Percentiles rank a stretch among this genome's conserved stretches.
phyloP scores from a whole-genome alignment of 2,329 filamentous ascomycete genomes.

The Fusarium pilosicola region DNA sequence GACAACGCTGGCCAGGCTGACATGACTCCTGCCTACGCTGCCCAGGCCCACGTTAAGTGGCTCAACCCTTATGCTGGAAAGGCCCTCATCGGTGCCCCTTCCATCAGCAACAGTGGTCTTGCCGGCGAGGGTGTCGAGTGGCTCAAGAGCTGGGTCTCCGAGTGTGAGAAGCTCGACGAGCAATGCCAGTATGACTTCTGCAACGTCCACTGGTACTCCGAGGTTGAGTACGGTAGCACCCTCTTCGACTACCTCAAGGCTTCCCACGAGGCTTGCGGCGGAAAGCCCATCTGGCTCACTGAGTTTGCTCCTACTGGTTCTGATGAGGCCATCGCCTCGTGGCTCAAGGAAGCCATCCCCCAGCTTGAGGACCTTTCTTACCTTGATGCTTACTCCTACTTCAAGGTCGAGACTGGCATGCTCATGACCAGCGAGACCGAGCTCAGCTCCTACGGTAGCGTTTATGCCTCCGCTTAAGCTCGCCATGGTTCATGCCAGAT shows the following conservation, averaged over 20 bases:
- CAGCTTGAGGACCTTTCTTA: slow-evolving; percentile 61
- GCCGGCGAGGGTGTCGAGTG: slow-evolving; percentile 64
- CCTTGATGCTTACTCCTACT: slow-evolving; percentile 68
- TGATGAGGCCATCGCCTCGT: slow-evolving; percentile 53
- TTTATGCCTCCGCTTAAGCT: slow-evolving; percentile 57
- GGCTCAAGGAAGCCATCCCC: slow-evolving; percentile 61
- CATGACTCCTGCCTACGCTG: slow-evolving; percentile 62
- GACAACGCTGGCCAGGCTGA: slow-evolving; percentile 70
- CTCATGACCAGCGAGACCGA: slow-evolving; percentile 53
- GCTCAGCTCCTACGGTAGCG: slow-evolving; percentile 60
- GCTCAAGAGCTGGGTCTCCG: slow-evolving; percentile 62
- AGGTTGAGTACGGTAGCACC: slow-evolving; percentile 55
- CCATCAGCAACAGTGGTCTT: slow-evolving; percentile 68
- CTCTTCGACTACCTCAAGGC: slow-evolving; percentile 65
- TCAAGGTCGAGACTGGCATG: slow-evolving; percentile 58
- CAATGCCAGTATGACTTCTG: slow-evolving; percentile 68
- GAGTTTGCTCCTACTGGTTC: slow-evolving; percentile 68
- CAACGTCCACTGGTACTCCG: slow-evolving; percentile 72
- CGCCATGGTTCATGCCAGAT: background rate
- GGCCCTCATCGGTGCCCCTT: slow-evolving; percentile 66
- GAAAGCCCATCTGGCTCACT: slow-evolving; percentile 68
- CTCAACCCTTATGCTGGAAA: slow-evolving; percentile 66
- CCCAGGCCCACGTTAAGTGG: slow-evolving; percentile 61
- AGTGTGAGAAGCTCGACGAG: slow-evolving; percentile 55
- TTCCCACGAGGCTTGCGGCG: slow-evolving; percentile 56